Evolutionary conservation across 768 basidiomycete genomes (phyloP).

Genomic region (Kwoniella botswanensis): DNA sequence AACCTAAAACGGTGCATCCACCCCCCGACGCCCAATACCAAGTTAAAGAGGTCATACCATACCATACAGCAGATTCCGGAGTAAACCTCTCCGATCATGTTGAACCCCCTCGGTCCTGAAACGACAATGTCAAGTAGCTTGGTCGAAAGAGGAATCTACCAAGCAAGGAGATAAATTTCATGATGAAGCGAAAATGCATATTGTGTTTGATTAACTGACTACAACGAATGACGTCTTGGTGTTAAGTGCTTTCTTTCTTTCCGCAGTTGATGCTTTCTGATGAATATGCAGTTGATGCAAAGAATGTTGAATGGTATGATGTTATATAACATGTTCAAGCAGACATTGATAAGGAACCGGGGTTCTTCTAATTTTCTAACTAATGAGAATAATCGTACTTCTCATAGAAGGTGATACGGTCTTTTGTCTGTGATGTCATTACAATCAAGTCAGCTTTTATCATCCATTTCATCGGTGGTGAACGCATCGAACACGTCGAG

Average conservation of each 20-base stretch:
- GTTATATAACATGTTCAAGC: too few relatives aligned
- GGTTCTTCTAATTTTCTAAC: not conserved
- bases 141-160: not conserved
- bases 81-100: not conserved
- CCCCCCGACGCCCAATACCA: too few relatives aligned
- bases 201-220: not conserved
- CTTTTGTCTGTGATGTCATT: constrained; percentile 44
- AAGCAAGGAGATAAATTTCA: not conserved
- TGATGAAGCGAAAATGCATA: not conserved
- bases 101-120: not conserved
- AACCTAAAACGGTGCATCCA: too few relatives aligned
- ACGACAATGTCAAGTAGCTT: not conserved
- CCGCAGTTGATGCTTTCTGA: not conserved
- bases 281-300: constrained; percentile 35
- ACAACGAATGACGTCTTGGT: not conserved
- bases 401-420: constrained; percentile 58
- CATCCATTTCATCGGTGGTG: too few relatives aligned
- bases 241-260: not conserved
- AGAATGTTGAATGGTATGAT: not conserved
- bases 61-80: not conserved
- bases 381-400: constrained; percentile 55
- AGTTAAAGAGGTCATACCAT: not conserved
- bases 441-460: constrained; percentile 11
- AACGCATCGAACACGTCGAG: not conserved
- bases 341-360: not conserved